Evolutionary conservation across 257 asterid genomes (phyloP).

Genomic region (Nicotiana obtusifolia): DNA sequence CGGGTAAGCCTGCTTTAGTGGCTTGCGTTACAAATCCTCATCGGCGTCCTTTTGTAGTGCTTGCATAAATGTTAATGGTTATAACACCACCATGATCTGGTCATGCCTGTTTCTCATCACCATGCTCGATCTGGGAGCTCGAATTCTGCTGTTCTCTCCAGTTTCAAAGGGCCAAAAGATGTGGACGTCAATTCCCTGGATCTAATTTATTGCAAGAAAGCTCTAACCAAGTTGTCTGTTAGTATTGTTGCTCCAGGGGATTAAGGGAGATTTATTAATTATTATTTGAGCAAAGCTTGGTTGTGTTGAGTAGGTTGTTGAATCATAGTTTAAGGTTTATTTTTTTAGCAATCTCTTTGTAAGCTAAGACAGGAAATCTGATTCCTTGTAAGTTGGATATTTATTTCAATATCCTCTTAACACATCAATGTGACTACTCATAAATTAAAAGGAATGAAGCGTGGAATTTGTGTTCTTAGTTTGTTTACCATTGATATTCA

Average conservation of each 20-base stretch:
- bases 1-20: neutral
- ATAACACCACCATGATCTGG: neutral
- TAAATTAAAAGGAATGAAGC: neutral
- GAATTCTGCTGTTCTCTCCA: neutral
- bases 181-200: constrained; percentile 1
- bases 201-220: neutral
- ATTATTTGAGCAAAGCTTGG: constrained; percentile 10
- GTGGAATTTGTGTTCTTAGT: neutral
- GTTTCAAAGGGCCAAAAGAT: neutral
- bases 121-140: constrained; percentile 1
- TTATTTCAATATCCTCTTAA: constrained; percentile 11
- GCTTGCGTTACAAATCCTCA: neutral
- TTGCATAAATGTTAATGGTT: constrained; percentile 5
- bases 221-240: constrained; percentile 2
- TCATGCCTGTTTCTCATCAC: neutral
- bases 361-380: neutral
- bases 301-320: constrained; percentile 5
- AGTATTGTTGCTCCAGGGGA: constrained; percentile 2
- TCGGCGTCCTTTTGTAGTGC: neutral
- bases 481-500: neutral
- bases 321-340: neutral
- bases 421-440: neutral
- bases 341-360: constrained; percentile 4
- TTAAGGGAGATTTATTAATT: neutral
- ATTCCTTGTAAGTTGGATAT: constrained; percentile 14